Conservation (phyloP, 163 green algal genomes). For the Chloromonas sp. region DNA sequence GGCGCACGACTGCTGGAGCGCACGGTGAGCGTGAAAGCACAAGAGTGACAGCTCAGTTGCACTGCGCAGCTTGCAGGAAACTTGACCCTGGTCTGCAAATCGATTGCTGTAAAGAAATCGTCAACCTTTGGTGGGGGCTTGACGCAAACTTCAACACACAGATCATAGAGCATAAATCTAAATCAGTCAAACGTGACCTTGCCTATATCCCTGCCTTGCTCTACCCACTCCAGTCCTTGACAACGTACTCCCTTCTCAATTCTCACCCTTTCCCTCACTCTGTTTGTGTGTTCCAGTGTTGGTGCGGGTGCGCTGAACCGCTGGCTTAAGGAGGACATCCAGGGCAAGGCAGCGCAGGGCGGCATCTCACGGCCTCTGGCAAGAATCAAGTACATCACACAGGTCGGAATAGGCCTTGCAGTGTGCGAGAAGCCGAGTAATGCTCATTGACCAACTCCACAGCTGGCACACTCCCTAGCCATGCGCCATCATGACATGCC, state of each 20-base stretch:
- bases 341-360: no score
- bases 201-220: neutral
- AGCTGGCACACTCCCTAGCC: no score
- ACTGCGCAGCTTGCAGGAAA: neutral
- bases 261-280: neutral
- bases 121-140: neutral
- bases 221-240: no score
- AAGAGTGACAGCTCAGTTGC: neutral
- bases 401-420: neutral
- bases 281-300: neutral
- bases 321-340: neutral
- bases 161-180: neutral
- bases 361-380: neutral
- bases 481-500: no score
- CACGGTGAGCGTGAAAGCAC: conserved; percentile 18
- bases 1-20: conserved; percentile 60
- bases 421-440: neutral
- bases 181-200: neutral
- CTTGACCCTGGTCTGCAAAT: no score
- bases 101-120: no score
- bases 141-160: neutral
- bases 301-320: neutral
- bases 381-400: neutral
- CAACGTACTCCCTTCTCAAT: neutral
- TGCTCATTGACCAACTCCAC: no score